Evolutionary conservation across 2,329 filamentous ascomycete species (phyloP).

Genomic region (Ophiostoma australiae): DNA sequence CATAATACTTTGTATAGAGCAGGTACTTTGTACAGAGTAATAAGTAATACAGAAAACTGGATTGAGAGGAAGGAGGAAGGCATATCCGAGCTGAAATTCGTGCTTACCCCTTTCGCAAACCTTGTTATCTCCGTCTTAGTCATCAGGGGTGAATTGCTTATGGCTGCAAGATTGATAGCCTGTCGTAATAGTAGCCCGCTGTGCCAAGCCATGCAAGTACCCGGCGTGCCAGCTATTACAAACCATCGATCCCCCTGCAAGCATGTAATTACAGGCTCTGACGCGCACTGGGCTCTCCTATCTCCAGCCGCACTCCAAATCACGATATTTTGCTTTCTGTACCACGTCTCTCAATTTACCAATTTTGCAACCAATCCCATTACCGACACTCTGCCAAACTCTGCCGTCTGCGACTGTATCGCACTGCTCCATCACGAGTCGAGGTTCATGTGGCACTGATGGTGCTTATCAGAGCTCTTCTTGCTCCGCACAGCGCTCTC

Average conservation of each 20-base stretch:
- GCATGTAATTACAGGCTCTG: neutral
- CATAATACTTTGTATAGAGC: too few relatives aligned
- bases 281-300: conserved; percentile 7
- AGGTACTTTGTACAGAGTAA: too few relatives aligned
- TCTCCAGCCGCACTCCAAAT: neutral
- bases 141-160: neutral
- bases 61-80: neutral
- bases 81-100: neutral
- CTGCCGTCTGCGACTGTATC: neutral
- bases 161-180: neutral
- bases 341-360: neutral
- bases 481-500: conserved; percentile 11
- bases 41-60: neutral
- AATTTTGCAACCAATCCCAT: neutral
- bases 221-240: neutral
- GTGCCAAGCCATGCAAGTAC: neutral
- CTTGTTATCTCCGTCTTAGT: neutral
- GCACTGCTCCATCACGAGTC: neutral
- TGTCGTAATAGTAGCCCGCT: neutral
- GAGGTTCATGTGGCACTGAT: conserved; percentile 14
- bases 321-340: neutral
- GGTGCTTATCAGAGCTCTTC: conserved; percentile 15
- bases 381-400: neutral
- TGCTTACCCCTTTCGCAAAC: neutral
- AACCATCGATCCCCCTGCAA: neutral